Percentiles rank a stretch among this genome's conserved stretches.
Conservation (phyloP, 805 yeast genomes). For the Ogataea populi-albae region DNA sequence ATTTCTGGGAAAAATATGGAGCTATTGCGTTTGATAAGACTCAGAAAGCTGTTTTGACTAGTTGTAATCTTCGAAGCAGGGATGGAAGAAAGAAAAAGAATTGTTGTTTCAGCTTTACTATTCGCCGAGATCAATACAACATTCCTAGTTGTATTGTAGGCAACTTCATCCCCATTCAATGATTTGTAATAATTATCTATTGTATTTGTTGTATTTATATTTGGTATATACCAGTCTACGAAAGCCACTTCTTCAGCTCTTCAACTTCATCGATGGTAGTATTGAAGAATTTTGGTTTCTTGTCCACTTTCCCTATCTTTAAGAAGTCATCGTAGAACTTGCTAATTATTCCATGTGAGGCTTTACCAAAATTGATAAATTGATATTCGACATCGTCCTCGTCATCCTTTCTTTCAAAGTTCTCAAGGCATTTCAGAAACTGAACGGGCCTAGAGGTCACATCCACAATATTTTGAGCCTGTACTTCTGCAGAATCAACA, state of each 20-base stretch:
- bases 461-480: constrained; percentile 27
- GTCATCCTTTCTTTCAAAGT: constrained; percentile 7
- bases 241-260: constrained; percentile 5
- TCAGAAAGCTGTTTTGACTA: constrained; percentile 90
- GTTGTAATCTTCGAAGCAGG: constrained; percentile 80
- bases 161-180: constrained; percentile 78
- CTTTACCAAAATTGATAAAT: constrained; percentile 31
- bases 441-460: constrained; percentile 34
- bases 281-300: constrained; percentile 9
- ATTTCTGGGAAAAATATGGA: constrained; percentile 97
- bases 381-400: constrained; percentile 11
- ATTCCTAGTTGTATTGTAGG: constrained; percentile 97
- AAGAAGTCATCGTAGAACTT: constrained; percentile 23
- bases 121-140: constrained; percentile 86
- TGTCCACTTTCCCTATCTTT: constrained; percentile 7
- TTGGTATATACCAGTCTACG: neutral
- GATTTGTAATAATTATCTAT: neutral
- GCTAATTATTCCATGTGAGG: constrained; percentile 27
- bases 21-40: constrained; percentile 95
- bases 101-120: constrained; percentile 93
- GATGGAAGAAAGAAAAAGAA: constrained; percentile 78
- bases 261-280: constrained; percentile 6
- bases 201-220: constrained; percentile 31
- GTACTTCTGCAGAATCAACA: constrained; percentile 15
- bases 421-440: constrained; percentile 32